phyloP scores from a whole-genome alignment of 306 rosid species.

The Hippophae tibetana region DNA sequence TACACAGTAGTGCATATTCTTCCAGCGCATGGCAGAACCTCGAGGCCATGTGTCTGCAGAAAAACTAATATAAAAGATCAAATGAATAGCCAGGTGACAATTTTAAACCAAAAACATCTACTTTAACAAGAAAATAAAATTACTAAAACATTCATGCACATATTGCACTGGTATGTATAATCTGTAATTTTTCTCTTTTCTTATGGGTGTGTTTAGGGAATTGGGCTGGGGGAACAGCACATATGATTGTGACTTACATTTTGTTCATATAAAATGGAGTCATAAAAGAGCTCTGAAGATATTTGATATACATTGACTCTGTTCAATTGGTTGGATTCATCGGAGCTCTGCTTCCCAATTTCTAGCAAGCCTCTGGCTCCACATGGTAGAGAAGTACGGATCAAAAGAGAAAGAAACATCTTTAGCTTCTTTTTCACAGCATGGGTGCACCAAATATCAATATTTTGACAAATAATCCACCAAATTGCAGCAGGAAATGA shows the following conservation, averaged over 20 bases:
- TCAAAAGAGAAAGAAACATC: slow-evolving; percentile 51
- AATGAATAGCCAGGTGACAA: slow-evolving; percentile 21
- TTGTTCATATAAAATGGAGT: slow-evolving; percentile 60
- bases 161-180: slow-evolving; percentile 5
- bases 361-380: slow-evolving; percentile 30
- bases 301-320: slow-evolving; percentile 48
- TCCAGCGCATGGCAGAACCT: slow-evolving; percentile 59
- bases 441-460: slow-evolving; percentile 72
- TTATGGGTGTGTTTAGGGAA: not conserved
- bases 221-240: not conserved
- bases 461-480: slow-evolving; percentile 70
- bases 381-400: slow-evolving; percentile 36
- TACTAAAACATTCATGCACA: not conserved
- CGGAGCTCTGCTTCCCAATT: slow-evolving; percentile 18
- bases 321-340: slow-evolving; percentile 30
- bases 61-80: slow-evolving; percentile 54
- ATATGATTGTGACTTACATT: slow-evolving; percentile 39
- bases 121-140: not conserved
- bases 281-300: slow-evolving; percentile 53
- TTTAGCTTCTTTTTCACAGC: slow-evolving; percentile 63
- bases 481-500: slow-evolving; percentile 67
- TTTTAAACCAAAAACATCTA: slow-evolving; percentile 8
- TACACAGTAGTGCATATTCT: slow-evolving; percentile 34
- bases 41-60: slow-evolving; percentile 58
- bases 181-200: slow-evolving; percentile 3